Evolutionary conservation across 208 protist species (phyloP).

Genomic region (Herpetomonas muscarum): DNA sequence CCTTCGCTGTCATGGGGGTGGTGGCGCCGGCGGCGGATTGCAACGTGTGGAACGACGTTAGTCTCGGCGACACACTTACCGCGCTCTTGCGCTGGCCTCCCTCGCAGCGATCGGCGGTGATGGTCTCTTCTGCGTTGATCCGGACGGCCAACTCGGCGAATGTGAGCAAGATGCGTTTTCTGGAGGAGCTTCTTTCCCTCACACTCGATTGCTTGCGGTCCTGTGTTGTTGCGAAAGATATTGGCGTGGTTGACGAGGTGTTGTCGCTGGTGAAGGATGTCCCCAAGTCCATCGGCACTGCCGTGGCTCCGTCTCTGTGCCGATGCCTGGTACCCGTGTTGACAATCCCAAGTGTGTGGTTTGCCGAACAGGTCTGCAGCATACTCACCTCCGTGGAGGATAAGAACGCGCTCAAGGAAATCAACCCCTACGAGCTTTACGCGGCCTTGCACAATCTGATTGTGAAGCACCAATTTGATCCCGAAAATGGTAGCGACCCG

Average conservation of each 20-base stretch:
- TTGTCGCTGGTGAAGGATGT: slow-evolving; percentile 19
- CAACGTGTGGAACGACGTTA: slow-evolving; percentile 19
- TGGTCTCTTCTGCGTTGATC: slow-evolving; percentile 14
- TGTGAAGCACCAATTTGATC: not conserved
- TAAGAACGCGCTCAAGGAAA: not conserved
- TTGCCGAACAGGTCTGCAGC: slow-evolving; percentile 18
- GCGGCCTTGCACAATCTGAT: not conserved
- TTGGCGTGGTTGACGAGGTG: slow-evolving; percentile 18
- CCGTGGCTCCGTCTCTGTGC: slow-evolving; percentile 6
- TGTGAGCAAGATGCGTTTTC: not conserved
- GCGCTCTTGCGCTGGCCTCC: slow-evolving; percentile 28
- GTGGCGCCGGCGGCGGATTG: not conserved
- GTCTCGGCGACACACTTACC: slow-evolving; percentile 18
- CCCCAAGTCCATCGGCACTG: slow-evolving; percentile 10
- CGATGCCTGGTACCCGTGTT: slow-evolving; percentile 17
- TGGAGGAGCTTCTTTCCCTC: not conserved
- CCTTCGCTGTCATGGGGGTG: not conserved
- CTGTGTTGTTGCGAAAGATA: slow-evolving; percentile 13
- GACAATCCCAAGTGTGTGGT: slow-evolving; percentile 22
- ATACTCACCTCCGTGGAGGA: too few species aligned
- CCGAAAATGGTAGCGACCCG: not conserved
- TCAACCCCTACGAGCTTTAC: not conserved
- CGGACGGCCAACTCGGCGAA: slow-evolving; percentile 8
- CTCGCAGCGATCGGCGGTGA: slow-evolving; percentile 14
- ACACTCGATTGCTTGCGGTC: not conserved